A percentile compares a stretch with the other conserved stretches of the same genome.
Conservation (phyloP, 345 rosid species). For the Gossypium ekmanianum region DNA sequence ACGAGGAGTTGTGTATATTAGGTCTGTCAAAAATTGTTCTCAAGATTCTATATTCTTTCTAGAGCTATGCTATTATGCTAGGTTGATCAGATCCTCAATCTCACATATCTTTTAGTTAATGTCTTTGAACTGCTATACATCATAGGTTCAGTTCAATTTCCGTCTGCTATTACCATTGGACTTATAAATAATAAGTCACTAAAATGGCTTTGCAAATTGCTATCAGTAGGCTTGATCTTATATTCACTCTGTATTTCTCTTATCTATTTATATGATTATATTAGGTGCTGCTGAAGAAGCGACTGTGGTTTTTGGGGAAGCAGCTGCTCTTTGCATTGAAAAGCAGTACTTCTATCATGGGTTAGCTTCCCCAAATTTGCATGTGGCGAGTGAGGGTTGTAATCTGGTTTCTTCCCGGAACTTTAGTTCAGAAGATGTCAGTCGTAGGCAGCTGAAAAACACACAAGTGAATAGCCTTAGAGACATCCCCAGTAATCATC, state of each 20-base stretch:
- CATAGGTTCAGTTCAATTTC: not conserved
- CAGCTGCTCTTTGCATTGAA: slow-evolving; percentile 77
- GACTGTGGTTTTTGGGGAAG: slow-evolving; percentile 74
- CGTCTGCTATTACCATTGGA: not conserved
- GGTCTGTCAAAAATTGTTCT: slow-evolving; percentile 41
- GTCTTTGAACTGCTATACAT: not conserved
- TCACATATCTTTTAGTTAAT: not conserved
- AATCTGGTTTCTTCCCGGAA: slow-evolving; percentile 38
- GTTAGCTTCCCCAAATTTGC: slow-evolving; percentile 38
- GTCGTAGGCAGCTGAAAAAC: slow-evolving; percentile 67
- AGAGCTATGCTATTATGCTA: slow-evolving; percentile 5
- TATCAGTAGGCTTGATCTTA: not conserved
- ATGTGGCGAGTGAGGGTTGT: slow-evolving; percentile 51
- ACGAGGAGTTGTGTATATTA: slow-evolving; percentile 84
- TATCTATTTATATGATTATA: not conserved
- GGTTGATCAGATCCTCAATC: not conserved
- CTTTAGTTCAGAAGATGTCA: slow-evolving; percentile 50
- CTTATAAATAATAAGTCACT: not conserved
- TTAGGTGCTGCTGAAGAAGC: slow-evolving; percentile 94
- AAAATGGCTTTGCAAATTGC: not conserved
- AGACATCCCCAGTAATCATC: slow-evolving; percentile 66
- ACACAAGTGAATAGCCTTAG: slow-evolving; percentile 61
- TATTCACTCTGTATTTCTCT: not conserved
- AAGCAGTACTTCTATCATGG: slow-evolving; percentile 61
- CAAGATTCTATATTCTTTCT: not conserved